Evolutionary conservation across 805 yeast genomes (phyloP).

Genomic region (Ogataea degrootiae): DNA sequence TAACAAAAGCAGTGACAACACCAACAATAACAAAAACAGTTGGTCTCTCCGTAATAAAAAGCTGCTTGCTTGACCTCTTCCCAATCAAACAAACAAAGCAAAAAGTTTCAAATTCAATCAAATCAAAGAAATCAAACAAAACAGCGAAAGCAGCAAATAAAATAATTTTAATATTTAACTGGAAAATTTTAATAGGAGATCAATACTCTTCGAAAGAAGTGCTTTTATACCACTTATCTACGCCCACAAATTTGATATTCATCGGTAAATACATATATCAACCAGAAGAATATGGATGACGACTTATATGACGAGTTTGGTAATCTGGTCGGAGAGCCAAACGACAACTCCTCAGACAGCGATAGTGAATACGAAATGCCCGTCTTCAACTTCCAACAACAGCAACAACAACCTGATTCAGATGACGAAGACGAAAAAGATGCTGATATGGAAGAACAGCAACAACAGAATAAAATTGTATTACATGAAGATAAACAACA

Average conservation of each 20-base stretch:
- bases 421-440: conserved; percentile 23
- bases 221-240: no score
- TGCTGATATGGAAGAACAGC: conserved; percentile 7
- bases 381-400: conserved; percentile 2
- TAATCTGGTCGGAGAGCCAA: conserved; percentile 49
- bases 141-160: no score
- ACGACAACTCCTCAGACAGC: conserved; percentile 25
- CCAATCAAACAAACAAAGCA: no score
- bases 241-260: neutral
- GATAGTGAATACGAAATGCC: conserved; percentile 4
- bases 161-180: no score
- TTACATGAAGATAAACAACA: conserved; percentile 42
- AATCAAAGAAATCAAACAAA: no score
- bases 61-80: no score
- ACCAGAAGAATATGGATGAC: conserved; percentile 42
- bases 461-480: conserved; percentile 24
- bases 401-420: conserved; percentile 10
- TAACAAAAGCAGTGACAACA: no score
- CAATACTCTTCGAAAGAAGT: no score
- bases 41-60: no score
- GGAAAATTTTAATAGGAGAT: no score
- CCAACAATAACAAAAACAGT: no score
- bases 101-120: no score
- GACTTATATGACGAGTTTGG: conserved; percentile 83
- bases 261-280: neutral